Conservation (phyloP, 2,329 filamentous ascomycete genomes). For the Ceratocystiopsis minuta region DNA sequence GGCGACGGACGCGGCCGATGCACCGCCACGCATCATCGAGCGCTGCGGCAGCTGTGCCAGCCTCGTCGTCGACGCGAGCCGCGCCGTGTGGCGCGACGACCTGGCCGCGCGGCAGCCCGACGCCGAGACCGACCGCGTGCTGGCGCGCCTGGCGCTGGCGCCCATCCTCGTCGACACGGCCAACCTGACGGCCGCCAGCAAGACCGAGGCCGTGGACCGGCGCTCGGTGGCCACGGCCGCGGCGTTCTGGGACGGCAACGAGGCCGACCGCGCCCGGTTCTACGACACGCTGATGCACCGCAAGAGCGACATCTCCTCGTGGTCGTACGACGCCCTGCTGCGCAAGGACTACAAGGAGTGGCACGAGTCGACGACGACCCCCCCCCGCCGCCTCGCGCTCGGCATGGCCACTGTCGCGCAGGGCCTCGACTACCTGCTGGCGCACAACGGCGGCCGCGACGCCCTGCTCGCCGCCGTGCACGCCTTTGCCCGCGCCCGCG, state of each 20-base stretch:
- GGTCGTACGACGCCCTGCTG: slow-evolving; percentile 49
- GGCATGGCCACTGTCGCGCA: slow-evolving; percentile 52
- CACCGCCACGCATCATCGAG: slow-evolving; percentile 41
- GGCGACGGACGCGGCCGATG: slow-evolving; percentile 11
- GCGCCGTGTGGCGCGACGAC: slow-evolving; percentile 34
- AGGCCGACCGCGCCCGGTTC: slow-evolving; percentile 35
- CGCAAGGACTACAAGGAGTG: slow-evolving; percentile 78
- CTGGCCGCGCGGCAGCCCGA: slow-evolving; percentile 22
- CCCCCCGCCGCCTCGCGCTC: slow-evolving; percentile 27
- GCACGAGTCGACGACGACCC: slow-evolving; percentile 21
- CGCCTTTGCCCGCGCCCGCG: slow-evolving; percentile 35
- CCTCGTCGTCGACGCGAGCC: slow-evolving; percentile 36
- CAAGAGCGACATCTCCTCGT: slow-evolving; percentile 46
- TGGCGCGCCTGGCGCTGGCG: slow-evolving; percentile 50
- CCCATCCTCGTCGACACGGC: slow-evolving; percentile 58
- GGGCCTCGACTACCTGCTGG: slow-evolving; percentile 38
- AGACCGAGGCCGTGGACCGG: slow-evolving; percentile 45
- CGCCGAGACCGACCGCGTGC: slow-evolving; percentile 14
- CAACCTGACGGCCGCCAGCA: slow-evolving; percentile 42
- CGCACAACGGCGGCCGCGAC: slow-evolving; percentile 28
- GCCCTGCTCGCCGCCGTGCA: slow-evolving; percentile 30
- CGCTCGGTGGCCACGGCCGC: slow-evolving; percentile 18
- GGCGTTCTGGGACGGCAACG: slow-evolving; percentile 19
- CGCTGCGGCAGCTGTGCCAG: slow-evolving; percentile 57
- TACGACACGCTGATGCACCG: slow-evolving; percentile 41